Evolutionary conservation across 2,329 filamentous ascomycete genomes (phyloP).

Genomic region (Aureobasidium namibiae): DNA sequence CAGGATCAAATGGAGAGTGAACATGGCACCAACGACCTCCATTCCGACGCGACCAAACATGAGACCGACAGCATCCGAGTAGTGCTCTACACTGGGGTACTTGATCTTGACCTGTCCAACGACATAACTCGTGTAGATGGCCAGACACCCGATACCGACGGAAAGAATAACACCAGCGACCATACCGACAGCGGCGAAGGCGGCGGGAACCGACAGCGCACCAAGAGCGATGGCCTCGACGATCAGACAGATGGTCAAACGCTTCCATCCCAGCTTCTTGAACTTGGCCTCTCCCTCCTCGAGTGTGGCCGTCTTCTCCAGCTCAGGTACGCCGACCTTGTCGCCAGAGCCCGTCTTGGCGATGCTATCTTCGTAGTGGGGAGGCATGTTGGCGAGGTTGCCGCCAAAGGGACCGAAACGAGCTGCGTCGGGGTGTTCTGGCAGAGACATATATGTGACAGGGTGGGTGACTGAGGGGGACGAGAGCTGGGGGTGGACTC

Average conservation of each 20-base stretch:
- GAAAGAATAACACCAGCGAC: constrained; percentile 49
- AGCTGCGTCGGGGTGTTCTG: constrained; percentile 7
- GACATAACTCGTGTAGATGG: constrained; percentile 55
- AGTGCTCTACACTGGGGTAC: constrained; percentile 37
- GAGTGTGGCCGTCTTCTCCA: constrained; percentile 20
- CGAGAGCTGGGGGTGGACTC: neutral
- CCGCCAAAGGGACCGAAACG: constrained; percentile 7
- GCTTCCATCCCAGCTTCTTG: constrained; percentile 41
- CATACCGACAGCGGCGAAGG: constrained; percentile 47
- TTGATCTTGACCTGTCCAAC: constrained; percentile 53
- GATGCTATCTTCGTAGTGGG: constrained; percentile 10
- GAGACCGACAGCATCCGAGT: constrained; percentile 36
- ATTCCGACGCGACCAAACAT: constrained; percentile 37
- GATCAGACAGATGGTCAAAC: constrained; percentile 39
- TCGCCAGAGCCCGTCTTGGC: constrained; percentile 15
- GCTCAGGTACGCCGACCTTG: constrained; percentile 26
- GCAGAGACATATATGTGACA: constrained; percentile 10
- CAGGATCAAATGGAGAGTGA: constrained; percentile 35
- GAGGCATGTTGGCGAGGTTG: constrained; percentile 10
- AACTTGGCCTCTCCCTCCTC: constrained; percentile 33
- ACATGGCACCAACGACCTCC: constrained; percentile 35
- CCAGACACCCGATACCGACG: constrained; percentile 45
- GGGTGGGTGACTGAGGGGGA: constrained; percentile 2
- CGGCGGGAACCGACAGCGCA: constrained; percentile 48
- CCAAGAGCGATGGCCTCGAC: constrained; percentile 53